Conservation (phyloP, 2,329 filamentous ascomycete species). For the Cryphonectria naterciae region DNA sequence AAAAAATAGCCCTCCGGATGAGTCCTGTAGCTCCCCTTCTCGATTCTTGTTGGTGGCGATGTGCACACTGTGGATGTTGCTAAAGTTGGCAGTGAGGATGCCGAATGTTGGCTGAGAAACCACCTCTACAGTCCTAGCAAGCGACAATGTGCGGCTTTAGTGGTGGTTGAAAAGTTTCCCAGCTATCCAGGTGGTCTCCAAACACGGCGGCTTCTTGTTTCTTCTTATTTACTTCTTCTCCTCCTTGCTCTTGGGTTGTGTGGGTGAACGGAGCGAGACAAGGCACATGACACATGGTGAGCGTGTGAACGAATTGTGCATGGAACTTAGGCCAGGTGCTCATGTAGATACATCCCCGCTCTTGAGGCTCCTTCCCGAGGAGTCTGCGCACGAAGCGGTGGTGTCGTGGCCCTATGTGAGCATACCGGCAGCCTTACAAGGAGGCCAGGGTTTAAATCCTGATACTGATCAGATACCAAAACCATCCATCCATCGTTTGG, state of each 20-base stretch:
- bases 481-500: background rate
- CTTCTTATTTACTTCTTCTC: background rate
- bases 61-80: background rate
- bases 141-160: background rate
- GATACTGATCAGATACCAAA: background rate
- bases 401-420: background rate
- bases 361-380: constrained; percentile 2
- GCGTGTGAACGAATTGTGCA: background rate
- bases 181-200: background rate
- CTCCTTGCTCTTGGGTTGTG: too few species aligned
- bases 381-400: background rate
- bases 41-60: background rate
- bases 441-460: background rate
- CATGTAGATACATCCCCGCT: background rate
- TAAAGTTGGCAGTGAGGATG: background rate
- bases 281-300: background rate
- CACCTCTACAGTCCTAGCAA: background rate
- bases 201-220: background rate
- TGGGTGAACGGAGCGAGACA: background rate
- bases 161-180: too few species aligned
- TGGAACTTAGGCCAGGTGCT: background rate
- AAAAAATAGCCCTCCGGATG: background rate
- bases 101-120: too few species aligned
- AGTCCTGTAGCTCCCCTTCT: background rate
- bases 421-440: constrained; percentile 2